These are phyloP conservation scores for Iris pallida DNA, from an alignment of 116 monocot genomes.

Conservation along the genomic window DNA sequence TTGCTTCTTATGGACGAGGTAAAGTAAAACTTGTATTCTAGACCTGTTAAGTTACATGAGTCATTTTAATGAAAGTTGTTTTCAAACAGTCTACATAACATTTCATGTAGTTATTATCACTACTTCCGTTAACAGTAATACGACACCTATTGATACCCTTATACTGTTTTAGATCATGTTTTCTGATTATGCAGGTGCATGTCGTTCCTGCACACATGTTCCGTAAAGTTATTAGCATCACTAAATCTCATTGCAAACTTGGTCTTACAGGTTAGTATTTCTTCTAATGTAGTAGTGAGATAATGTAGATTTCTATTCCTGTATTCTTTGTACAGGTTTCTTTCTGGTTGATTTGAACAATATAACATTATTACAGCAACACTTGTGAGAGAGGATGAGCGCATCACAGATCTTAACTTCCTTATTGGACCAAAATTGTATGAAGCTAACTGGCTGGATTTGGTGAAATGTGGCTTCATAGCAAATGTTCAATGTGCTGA, in stretches of 20 bases:
- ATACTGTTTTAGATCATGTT: not conserved
- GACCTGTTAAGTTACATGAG: too few relatives aligned
- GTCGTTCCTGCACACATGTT: constrained; percentile 99
- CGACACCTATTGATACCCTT: not conserved
- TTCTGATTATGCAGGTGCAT: constrained; percentile 59
- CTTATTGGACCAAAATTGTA: constrained; percentile 97
- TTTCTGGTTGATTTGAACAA: constrained; percentile 7
- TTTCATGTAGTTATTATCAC: too few relatives aligned
- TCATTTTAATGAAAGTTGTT: too few relatives aligned
- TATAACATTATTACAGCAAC: constrained; percentile 54
- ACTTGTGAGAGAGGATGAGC: constrained; percentile 99
- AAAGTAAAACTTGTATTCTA: not conserved
- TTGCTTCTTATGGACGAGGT: constrained; percentile 99
- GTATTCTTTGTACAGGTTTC: not conserved
- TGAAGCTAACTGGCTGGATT: constrained; percentile 98
- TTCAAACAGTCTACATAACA: too few relatives aligned
- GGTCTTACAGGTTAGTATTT: constrained; percentile 72
- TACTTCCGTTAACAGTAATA: too few relatives aligned
- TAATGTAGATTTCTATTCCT: not conserved
- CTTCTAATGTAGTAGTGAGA: not conserved
- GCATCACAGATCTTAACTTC: constrained; percentile 97
- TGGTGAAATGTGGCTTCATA: constrained; percentile 98
- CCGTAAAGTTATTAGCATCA: constrained; percentile 96
- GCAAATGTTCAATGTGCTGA: constrained; percentile 99
- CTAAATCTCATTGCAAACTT: constrained; percentile 98